These are phyloP conservation scores for Strobilomyces echinocephalus DNA, from an alignment of 768 basidiomycete genomes.

Conservation along the genomic window DNA sequence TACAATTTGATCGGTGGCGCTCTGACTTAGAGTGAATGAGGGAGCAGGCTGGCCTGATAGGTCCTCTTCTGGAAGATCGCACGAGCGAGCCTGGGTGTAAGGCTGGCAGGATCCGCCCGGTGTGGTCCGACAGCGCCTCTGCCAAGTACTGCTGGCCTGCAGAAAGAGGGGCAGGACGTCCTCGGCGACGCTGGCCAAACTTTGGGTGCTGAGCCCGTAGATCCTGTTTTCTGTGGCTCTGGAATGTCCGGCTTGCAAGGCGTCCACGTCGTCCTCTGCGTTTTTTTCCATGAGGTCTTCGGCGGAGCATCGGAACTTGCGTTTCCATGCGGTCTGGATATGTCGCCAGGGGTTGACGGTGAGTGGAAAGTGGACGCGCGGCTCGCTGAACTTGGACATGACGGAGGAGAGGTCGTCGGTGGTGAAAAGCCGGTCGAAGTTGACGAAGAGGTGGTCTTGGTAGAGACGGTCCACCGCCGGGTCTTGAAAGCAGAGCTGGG, in stretches of 20 bases:
- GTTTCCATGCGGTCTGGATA: constrained; percentile 3
- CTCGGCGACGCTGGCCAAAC: background rate
- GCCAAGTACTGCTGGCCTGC: background rate
- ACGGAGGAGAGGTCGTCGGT: background rate
- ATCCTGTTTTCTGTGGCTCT: background rate
- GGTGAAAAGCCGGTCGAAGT: background rate
- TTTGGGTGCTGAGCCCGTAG: background rate
- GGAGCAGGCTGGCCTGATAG: too few relatives aligned
- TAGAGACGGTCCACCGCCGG: background rate
- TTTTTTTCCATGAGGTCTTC: background rate
- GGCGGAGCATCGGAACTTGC: background rate
- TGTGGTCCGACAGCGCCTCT: background rate
- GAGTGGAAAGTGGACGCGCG: background rate
- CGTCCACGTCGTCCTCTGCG: background rate
- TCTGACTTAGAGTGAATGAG: too few relatives aligned
- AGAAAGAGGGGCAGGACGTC: constrained; percentile 1
- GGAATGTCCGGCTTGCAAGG: background rate
- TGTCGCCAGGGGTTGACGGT: constrained; percentile 3
- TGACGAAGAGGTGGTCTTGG: constrained; percentile 15
- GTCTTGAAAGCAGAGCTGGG: background rate
- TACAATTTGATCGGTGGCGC: too few relatives aligned
- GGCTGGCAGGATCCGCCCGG: background rate
- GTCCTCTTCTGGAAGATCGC: too few relatives aligned
- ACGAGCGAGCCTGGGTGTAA: background rate
- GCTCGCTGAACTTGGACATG: background rate